A percentile compares a stretch with the other conserved stretches of the same genome.
Conservation (phyloP, 495 filamentous ascomycete species). For the Penicillium goetzii region DNA sequence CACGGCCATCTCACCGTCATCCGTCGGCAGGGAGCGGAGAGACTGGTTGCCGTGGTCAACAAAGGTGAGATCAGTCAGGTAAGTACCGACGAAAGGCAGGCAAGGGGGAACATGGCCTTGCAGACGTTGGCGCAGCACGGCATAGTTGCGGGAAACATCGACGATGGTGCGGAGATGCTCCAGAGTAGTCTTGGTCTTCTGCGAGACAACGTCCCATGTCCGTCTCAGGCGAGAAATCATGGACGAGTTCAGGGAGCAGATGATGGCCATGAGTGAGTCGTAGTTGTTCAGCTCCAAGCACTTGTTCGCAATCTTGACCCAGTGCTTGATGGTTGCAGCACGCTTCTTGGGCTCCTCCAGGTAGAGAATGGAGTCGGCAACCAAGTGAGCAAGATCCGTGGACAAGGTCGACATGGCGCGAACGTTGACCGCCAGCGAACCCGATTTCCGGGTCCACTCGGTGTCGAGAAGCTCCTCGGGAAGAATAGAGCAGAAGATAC, state of each 20-base stretch:
- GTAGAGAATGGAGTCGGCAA: constrained; percentile 92
- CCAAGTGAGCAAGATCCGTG: constrained; percentile 87
- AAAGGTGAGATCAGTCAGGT: constrained; percentile 78
- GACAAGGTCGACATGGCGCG: constrained; percentile 92
- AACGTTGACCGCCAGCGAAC: constrained; percentile 83
- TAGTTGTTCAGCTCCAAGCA: constrained; percentile 94
- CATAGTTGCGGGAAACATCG: constrained; percentile 88
- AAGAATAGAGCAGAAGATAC: constrained; percentile 88
- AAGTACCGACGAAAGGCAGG: constrained; percentile 95
- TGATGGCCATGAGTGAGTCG: constrained; percentile 94
- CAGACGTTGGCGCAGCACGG: constrained; percentile 83
- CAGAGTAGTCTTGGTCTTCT: constrained; percentile 79
- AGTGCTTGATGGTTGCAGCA: constrained; percentile 91
- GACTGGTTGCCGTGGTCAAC: constrained; percentile 93
- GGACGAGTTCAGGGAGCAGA: constrained; percentile 88
- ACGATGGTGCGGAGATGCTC: constrained; percentile 79
- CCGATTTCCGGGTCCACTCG: constrained; percentile 88
- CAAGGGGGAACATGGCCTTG: constrained; percentile 90
- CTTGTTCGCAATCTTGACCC: constrained; percentile 92
- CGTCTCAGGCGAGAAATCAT: constrained; percentile 88
- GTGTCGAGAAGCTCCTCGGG: constrained; percentile 92
- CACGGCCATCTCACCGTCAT: constrained; percentile 68
- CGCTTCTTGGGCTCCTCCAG: constrained; percentile 89
- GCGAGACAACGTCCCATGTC: constrained; percentile 91
- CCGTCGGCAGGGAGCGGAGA: constrained; percentile 48